Base-by-base conservation (phyloP, 2,329 filamentous ascomycete genomes). In the Fusarium protoensiforme region DNA sequence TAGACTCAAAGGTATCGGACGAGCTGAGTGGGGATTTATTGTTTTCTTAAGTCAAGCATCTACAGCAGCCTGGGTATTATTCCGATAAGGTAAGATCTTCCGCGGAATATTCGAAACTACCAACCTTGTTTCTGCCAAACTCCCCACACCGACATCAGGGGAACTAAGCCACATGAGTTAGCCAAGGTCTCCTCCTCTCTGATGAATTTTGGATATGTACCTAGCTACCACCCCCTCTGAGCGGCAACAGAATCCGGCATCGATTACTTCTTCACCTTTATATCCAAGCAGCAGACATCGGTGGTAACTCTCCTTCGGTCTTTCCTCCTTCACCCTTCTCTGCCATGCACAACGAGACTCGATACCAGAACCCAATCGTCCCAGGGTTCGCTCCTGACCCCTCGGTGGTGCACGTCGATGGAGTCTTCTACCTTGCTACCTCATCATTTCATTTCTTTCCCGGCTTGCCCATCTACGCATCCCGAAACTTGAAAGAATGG, bases 381-480 rank as follows among this genome's bases (percentile, higher is more conserved):
- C 57, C 65, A 33, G 71, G 68, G 8, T 71, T 73, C 14, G 43
- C 65, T 5, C 68, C 70, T 0, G 70, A 73, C 16, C 68, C 70
- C 13, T 73, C 70, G 2, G 51, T 71, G 11, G 62, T 68, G 11
- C 61, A 61, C 16, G 68, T 73, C 13, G 70, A 71, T 18, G 68
- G 60, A 31, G 58, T 61, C 20, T 73, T 71, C 20, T 71, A 66
- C 13, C 62, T 73, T 5, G 68, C 58, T 35, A 73, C 54, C 18
- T 73, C 70, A 7, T 68, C 65, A 9, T 71, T 71, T 43, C 65
- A 71, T 41, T 20, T 73, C n/a, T 73, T 71, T 22, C 70, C 68
- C 4, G 68, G 70, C 11, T 38, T 73, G 38, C 70, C 68, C 7
- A 59, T 73, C 4, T 73, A 73, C 27, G 65, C 63, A 6, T 71